phyloP scores from a whole-genome alignment of 1,139 yeast species.

The Kurtzmaniella quercitrusa region DNA sequence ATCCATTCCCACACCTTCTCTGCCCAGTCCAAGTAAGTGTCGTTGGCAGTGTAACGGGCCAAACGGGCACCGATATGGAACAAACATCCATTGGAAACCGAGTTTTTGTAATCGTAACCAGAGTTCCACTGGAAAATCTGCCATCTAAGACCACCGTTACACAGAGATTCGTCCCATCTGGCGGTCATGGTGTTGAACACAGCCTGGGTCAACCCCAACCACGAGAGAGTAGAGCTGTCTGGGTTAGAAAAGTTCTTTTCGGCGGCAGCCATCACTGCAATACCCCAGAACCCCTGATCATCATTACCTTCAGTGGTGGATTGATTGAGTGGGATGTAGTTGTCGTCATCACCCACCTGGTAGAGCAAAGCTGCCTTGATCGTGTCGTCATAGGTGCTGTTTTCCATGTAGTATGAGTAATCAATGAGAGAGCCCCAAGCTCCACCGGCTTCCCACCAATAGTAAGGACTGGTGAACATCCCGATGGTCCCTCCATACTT shows the following conservation, averaged over 20 bases:
- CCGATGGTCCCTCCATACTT: conserved; percentile 72
- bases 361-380: conserved; percentile 56
- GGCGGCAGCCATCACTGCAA: conserved; percentile 78
- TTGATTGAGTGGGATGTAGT: conserved; percentile 75
- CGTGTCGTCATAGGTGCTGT: conserved; percentile 52
- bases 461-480: conserved; percentile 70
- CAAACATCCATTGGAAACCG: conserved; percentile 86
- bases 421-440: conserved; percentile 77
- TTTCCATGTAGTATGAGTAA: conserved; percentile 58
- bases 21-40: conserved; percentile 74
- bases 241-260: conserved; percentile 76
- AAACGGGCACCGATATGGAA: conserved; percentile 86
- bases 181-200: conserved; percentile 85
- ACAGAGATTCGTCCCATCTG: conserved; percentile 74
- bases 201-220: conserved; percentile 77
- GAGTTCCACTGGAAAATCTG: conserved; percentile 93
- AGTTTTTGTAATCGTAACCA: conserved; percentile 88
- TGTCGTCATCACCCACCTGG: conserved; percentile 63
- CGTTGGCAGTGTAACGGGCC: conserved; percentile 75
- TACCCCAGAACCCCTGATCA: conserved; percentile 91
- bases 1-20: conserved; percentile 83
- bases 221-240: conserved; percentile 31
- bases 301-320: conserved; percentile 83
- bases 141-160: conserved; percentile 94
- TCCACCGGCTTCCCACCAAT: conserved; percentile 96